Evolutionary conservation across 352 stramenopile genomes (phyloP).

Genomic region (Phytophthora pisi): DNA sequence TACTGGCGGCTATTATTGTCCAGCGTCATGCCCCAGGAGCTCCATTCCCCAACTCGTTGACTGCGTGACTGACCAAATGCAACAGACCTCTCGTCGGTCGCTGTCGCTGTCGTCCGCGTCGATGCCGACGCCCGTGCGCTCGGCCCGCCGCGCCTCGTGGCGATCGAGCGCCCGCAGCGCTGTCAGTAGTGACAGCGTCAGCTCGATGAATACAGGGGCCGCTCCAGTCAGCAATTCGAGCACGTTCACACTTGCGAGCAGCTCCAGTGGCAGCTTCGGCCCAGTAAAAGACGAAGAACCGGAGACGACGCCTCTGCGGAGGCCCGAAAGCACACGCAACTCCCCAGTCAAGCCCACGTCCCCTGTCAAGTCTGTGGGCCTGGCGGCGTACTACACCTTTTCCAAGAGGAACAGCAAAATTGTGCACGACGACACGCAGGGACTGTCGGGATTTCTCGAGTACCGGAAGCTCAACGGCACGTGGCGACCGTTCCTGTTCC

Average conservation of each 20-base stretch:
- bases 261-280: slow-evolving; percentile 17
- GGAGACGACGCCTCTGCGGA: slow-evolving; percentile 19
- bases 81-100: slow-evolving; percentile 21
- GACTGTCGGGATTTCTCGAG: slow-evolving; percentile 66
- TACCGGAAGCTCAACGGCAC: slow-evolving; percentile 74
- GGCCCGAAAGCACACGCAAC: slow-evolving; percentile 9
- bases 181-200: slow-evolving; percentile 30
- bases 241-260: slow-evolving; percentile 24
- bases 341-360: slow-evolving; percentile 24
- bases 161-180: slow-evolving; percentile 23
- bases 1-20: slow-evolving; percentile 34
- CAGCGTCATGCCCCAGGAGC: slow-evolving; percentile 4
- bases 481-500: slow-evolving; percentile 80
- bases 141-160: slow-evolving; percentile 10
- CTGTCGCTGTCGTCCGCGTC: slow-evolving; percentile 13
- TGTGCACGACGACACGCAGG: slow-evolving; percentile 46
- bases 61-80: slow-evolving; percentile 10
- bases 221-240: slow-evolving; percentile 38
- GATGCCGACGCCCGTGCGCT: slow-evolving; percentile 6
- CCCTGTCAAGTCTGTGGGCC: slow-evolving; percentile 42
- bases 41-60: slow-evolving; percentile 25
- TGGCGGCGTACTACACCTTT: slow-evolving; percentile 73
- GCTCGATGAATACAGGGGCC: slow-evolving; percentile 18
- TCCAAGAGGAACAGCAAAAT: slow-evolving; percentile 55
- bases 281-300: slow-evolving; percentile 11